Base-by-base conservation (phyloP, 371 early-diverging fungal genomes). In the Thermomucor indicae-seudaticae region DNA sequence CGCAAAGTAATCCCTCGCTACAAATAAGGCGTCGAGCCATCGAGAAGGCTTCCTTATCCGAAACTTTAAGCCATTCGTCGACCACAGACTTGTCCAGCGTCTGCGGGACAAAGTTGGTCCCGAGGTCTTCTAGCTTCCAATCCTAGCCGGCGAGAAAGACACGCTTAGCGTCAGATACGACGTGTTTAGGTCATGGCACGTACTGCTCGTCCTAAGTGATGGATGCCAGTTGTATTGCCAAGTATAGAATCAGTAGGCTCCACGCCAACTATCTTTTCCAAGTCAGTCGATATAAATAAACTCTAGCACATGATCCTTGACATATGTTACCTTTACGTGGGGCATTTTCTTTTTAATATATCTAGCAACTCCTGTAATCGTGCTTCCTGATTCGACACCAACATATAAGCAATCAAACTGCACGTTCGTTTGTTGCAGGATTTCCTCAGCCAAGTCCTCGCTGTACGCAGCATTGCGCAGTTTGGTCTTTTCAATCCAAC, bases 91-190 rank as follows among this genome's bases (percentile, higher is more conserved):
- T 62, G 30, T 81, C 79, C 29, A 90, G 53, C 2, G 79, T 69
- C 2, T 65, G 51, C 8, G 91, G 89, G 0, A 83, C 71, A 64
- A 83, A 82, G 42, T 74, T 81, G 43, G 75, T 83, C 3, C 91
- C 91, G 16, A 89, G 65, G 49, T 90, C 91, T 60, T 91, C 91
- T 19, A 90, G 63, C 40, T 79, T 78, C 85, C 90, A 89, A 30
- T 79, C 79, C 52, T 80, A 62, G 10, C 14, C 19, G 11, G 37
- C 19, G 19, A 37, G 37, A 37, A 37, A 14, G 32, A 8, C 28
- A 62, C 47, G 22, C 23, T 44, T 42, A 8, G 19, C 38, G 10
- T 12, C 23, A 35, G 4, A 12, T 20, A 28, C n/a, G 6, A 14
- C 6, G 10, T 14, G 8, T 1, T 22, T 12, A 0, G 8, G 17